A percentile compares a stretch with the other conserved stretches of the same genome.
These are phyloP conservation scores for Torulaspora pretoriensis DNA, from an alignment of 1,139 yeast species.

Conservation along the genomic window DNA sequence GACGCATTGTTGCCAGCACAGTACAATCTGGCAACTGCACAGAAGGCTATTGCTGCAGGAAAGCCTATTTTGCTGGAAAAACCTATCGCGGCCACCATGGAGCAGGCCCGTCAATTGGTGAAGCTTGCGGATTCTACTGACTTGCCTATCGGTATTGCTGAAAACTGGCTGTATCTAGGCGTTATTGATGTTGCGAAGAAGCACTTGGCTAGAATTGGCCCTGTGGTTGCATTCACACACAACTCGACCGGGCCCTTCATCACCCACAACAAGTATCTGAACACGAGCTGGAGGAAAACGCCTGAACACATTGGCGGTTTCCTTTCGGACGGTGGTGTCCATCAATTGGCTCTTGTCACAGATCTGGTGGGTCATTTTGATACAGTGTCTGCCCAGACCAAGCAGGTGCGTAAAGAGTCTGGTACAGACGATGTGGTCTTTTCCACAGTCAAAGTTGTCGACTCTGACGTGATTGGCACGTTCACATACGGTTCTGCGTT, in stretches of 20 bases:
- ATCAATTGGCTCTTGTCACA: conserved; percentile 81
- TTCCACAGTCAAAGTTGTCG: conserved; percentile 57
- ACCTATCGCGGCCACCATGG: conserved; percentile 83
- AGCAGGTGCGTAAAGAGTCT: conserved; percentile 66
- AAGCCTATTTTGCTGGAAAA: conserved; percentile 83
- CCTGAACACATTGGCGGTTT: conserved; percentile 92
- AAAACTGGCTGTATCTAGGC: conserved; percentile 75
- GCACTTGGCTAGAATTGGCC: conserved; percentile 66
- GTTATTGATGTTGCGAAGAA: conserved; percentile 52
- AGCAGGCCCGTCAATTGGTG: conserved; percentile 77
- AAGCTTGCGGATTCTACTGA: conserved; percentile 53
- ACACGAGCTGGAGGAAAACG: conserved; percentile 77
- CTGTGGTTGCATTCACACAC: conserved; percentile 70
- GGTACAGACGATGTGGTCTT: conserved; percentile 80
- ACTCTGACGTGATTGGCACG: conserved; percentile 70
- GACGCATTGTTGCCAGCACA: conserved; percentile 89
- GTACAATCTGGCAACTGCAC: conserved; percentile 61
- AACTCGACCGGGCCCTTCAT: conserved; percentile 79
- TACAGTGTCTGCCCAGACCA: conserved; percentile 65
- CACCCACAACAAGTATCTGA: conserved; percentile 57
- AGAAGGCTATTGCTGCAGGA: conserved; percentile 54
- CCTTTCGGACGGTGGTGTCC: conserved; percentile 93
- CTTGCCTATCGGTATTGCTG: conserved; percentile 71
- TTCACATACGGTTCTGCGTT: conserved; percentile 89
- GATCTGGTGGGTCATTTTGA: conserved; percentile 74